Conservation (phyloP, 192 early-diverging fungal species). For the Backusella westeae region DNA sequence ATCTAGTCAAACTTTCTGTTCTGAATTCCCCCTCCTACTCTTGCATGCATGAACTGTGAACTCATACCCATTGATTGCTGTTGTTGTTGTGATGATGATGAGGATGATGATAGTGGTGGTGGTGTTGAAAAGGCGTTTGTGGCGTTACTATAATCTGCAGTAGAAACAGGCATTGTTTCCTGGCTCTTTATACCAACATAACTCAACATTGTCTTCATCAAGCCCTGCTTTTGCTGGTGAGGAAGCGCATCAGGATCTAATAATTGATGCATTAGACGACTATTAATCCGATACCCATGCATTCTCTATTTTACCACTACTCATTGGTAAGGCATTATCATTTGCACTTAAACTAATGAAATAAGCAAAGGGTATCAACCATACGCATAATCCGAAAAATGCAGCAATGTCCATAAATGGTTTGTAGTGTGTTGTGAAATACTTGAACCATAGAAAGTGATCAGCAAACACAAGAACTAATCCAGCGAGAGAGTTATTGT, state of each 20-base stretch:
- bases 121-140: neutral
- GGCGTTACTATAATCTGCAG: neutral
- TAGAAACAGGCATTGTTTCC: slow-evolving; percentile 10
- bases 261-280: neutral
- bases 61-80: neutral
- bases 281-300: neutral
- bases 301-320: slow-evolving; percentile 26
- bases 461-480: slow-evolving; percentile 78
- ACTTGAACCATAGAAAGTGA: slow-evolving; percentile 96
- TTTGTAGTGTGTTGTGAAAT: slow-evolving; percentile 71
- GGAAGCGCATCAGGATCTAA: slow-evolving; percentile 30
- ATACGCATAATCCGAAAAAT: slow-evolving; percentile 94
- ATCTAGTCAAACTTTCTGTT: neutral
- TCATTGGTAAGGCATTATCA: slow-evolving; percentile 72
- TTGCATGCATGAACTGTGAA: neutral
- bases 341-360: slow-evolving; percentile 94
- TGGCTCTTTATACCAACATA: slow-evolving; percentile 19
- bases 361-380: slow-evolving; percentile 90
- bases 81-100: too few species aligned
- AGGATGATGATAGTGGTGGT: neutral
- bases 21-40: neutral
- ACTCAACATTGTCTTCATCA: slow-evolving; percentile 28
- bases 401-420: slow-evolving; percentile 80
- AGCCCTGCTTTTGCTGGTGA: slow-evolving; percentile 22
- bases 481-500: neutral